These are phyloP conservation scores for Coniferiporia sulphurascens DNA, from an alignment of 1,284 basidiomycete genomes.

Conservation along the genomic window DNA sequence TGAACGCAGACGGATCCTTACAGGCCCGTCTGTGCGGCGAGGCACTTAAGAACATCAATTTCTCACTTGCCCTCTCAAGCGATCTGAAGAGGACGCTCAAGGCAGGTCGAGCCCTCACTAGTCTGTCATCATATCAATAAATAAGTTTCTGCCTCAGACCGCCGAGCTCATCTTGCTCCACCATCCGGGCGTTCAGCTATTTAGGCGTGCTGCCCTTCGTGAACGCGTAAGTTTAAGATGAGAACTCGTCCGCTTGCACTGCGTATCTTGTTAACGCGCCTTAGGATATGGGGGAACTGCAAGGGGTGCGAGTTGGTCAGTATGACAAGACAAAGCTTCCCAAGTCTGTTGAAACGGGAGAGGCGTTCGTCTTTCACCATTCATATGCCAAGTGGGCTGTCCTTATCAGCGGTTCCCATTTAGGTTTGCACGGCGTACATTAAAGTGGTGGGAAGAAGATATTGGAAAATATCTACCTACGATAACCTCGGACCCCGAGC, in stretches of 20 bases:
- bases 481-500: constrained; percentile 16
- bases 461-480: constrained; percentile 38
- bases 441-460: constrained; percentile 54
- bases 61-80: constrained; percentile 56
- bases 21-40: constrained; percentile 54
- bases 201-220: constrained; percentile 43
- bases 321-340: constrained; percentile 22
- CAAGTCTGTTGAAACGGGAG: constrained; percentile 32
- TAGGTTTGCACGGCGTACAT: constrained; percentile 39
- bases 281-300: constrained; percentile 60
- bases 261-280: no score
- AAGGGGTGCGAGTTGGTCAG: constrained; percentile 39
- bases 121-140: neutral
- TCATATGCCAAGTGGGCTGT: neutral
- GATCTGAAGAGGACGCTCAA: constrained; percentile 58
- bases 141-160: constrained; percentile 41
- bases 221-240: constrained; percentile 48
- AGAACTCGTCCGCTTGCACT: neutral
- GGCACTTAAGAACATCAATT: constrained; percentile 44
- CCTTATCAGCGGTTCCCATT: neutral
- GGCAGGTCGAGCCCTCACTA: constrained; percentile 35
- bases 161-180: constrained; percentile 53
- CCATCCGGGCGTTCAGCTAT: constrained; percentile 43
- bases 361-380: constrained; percentile 23
- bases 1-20: constrained; percentile 53